Base-by-base conservation (phyloP, 2,329 filamentous ascomycete species). In the Alternaria ethzedia region DNA sequence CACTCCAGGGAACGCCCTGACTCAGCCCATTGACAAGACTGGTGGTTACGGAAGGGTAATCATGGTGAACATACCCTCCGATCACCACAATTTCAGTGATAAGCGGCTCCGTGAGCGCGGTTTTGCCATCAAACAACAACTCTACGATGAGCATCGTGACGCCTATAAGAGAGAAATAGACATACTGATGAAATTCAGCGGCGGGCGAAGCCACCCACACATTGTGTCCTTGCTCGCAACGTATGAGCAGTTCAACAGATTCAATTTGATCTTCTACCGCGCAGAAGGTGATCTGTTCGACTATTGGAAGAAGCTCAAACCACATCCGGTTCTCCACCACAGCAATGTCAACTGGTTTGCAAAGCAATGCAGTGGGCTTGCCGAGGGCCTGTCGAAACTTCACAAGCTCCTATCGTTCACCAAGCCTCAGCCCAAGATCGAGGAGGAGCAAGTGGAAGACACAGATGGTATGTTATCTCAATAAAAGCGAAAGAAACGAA, bases 81-180 rank as follows among this genome's bases (percentile, higher is more conserved):
- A 66, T 4, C 70, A 70, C 26, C 64, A 72, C 36, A 62, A 60
- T 17, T 70, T 72, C 30, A 9, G 30, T 6, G 61, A 63, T 7
- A 15, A 12, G 5, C 15, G 23, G 11, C 47, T 51, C 0, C 52
- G 44, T 6, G 13, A 59, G 4, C 58, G 55, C 20, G 58, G 65
- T 8, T 72, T 72, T 45, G 66, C 68, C 1, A 26, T 70, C 15
- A 70, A 72, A 47, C 63, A 66, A 15, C 67, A 70, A 45, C 5
- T 68, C 0, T 6, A 66, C 20, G 57, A 62, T 0, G 20, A 55
- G 0, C 26, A 70, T 47, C 52, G 57, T 0, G 41, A 61, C 6
- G 32, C 59, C 1, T 70, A 63, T 44, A 57, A 57, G 23, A 68
- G 45, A 26, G 69, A 71, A 9, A 54, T 59, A 1, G 17, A 25